Conservation (phyloP, 768 basidiomycete species). For the Harrya chromipes region DNA sequence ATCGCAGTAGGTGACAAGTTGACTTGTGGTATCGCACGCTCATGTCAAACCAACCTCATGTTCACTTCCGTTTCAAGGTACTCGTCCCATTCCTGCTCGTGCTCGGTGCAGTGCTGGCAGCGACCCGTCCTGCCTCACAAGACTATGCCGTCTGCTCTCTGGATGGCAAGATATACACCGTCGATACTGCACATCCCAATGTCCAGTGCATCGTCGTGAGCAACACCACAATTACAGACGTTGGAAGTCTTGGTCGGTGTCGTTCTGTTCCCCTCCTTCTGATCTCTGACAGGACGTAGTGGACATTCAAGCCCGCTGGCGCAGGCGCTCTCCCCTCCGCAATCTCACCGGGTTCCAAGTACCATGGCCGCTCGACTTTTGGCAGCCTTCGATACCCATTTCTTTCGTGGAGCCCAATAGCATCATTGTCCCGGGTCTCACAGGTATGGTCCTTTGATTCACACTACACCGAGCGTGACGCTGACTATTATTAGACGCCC, state of each 20-base stretch:
- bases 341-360: conserved; percentile 11
- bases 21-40: too few relatives aligned
- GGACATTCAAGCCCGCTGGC: conserved; percentile 27
- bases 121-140: not conserved
- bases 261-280: not conserved
- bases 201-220: conserved; percentile 63
- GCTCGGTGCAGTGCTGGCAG: conserved; percentile 2
- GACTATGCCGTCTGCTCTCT: conserved; percentile 61
- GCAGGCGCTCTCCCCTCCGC: not conserved
- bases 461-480: not conserved
- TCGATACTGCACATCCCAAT: conserved; percentile 47
- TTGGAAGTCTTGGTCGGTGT: conserved; percentile 46
- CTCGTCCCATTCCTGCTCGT: conserved; percentile 9
- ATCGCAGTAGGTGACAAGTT: too few relatives aligned
- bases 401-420: conserved; percentile 33
- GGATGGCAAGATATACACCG: conserved; percentile 61
- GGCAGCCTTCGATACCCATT: conserved; percentile 19
- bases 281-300: conserved; percentile 10
- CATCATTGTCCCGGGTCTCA: conserved; percentile 68
- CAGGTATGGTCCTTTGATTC: conserved; percentile 44
- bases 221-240: conserved; percentile 43
- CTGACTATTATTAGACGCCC: conserved; percentile 52
- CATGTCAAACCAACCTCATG: too few relatives aligned
- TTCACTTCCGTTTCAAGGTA: not conserved
- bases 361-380: conserved; percentile 23